A percentile compares a stretch with the other conserved stretches of the same genome.
Evolutionary conservation across 176 grass and related monocot genomes (phyloP).

Genomic region (Triticum timopheevii): DNA sequence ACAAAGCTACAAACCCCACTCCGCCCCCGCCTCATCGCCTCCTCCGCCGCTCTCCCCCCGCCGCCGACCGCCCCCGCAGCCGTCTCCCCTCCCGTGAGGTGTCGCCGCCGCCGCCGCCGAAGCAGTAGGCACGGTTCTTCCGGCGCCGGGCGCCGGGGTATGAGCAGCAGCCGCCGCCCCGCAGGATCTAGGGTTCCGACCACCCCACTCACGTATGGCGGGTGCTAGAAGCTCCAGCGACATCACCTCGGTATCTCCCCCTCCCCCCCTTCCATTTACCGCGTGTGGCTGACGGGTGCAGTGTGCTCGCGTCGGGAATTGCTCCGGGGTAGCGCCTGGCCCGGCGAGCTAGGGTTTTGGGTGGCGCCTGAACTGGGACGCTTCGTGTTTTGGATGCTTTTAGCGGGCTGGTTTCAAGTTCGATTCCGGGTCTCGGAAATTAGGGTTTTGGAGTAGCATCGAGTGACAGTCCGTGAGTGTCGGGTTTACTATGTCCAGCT

Average conservation of each 20-base stretch:
- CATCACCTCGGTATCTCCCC: conserved; percentile 55
- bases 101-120: background rate
- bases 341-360: conserved; percentile 30
- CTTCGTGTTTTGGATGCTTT: background rate
- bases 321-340: background rate
- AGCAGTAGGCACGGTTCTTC: conserved; percentile 51
- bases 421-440: background rate
- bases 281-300: background rate
- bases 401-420: background rate
- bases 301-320: background rate
- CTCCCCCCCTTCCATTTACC: background rate
- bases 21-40: background rate
- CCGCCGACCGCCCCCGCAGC: conserved; percentile 23
- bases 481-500: background rate
- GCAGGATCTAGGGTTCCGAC: conserved; percentile 95
- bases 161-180: conserved; percentile 68
- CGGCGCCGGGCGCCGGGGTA: conserved; percentile 59
- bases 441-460: conserved; percentile 41
- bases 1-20: conserved; percentile 25
- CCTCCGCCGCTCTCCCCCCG: background rate
- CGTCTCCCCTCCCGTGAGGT: background rate
- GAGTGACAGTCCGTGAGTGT: background rate
- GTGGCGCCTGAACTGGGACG: conserved; percentile 11
- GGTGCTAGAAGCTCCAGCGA: conserved; percentile 81
- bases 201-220: conserved; percentile 94